phyloP scores from a whole-genome alignment of 2,329 filamentous ascomycete species.

The Davidsoniella australis region DNA sequence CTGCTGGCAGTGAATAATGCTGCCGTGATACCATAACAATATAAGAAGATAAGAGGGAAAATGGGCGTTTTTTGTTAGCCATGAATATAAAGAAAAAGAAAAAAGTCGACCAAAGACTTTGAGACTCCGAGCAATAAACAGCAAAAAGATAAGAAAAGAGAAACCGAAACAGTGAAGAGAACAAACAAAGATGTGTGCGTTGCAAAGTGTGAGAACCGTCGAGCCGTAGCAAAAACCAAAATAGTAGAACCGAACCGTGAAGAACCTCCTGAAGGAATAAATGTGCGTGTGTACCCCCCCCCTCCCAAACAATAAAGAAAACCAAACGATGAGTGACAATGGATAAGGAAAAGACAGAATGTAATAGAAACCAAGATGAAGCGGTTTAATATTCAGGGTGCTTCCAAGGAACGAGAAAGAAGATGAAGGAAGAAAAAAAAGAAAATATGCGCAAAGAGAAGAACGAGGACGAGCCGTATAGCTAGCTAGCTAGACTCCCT shows the following conservation, averaged over 20 bases:
- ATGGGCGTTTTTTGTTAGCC: not conserved
- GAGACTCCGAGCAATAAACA: not conserved
- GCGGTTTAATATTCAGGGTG: not conserved
- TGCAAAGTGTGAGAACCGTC: too few relatives aligned
- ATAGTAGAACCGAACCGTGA: not conserved
- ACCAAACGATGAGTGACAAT: slow-evolving; percentile 2
- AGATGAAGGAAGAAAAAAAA: not conserved
- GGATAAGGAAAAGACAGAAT: not conserved
- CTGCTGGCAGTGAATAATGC: not conserved
- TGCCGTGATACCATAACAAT: too few relatives aligned
- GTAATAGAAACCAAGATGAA: not conserved
- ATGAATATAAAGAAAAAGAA: too few relatives aligned
- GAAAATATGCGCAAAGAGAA: not conserved
- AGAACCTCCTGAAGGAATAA: not conserved
- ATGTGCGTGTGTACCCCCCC: not conserved
- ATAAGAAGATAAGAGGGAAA: not conserved
- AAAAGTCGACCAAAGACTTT: too few relatives aligned
- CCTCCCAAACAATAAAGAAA: too few relatives aligned
- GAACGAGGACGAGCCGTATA: not conserved
- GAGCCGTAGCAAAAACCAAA: not conserved
- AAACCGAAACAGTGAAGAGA: not conserved
- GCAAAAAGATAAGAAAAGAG: not conserved
- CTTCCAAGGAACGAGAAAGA: not conserved
- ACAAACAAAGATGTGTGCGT: not conserved
- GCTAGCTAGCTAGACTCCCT: slow-evolving; percentile 7